A percentile compares a stretch with the other conserved stretches of the same genome.
Evolutionary conservation across 2,329 filamentous ascomycete genomes (phyloP).

Genomic region (Aspergillus intermedius): DNA sequence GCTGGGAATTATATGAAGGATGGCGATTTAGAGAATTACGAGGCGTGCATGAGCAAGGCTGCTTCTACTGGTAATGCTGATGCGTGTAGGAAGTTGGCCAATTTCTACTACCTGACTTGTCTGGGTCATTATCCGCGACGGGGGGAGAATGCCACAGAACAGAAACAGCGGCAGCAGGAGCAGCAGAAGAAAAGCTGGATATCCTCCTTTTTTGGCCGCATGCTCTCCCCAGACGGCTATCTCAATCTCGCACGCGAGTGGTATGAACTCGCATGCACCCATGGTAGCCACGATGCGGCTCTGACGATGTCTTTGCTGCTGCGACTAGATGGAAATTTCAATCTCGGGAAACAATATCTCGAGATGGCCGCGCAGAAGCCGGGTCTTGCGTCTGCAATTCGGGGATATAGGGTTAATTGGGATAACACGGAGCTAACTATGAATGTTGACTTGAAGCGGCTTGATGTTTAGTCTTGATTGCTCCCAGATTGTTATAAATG

Average conservation of each 20-base stretch:
- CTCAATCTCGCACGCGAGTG: slow-evolving; percentile 26
- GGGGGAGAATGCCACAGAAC: slow-evolving; percentile 9
- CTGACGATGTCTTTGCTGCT: slow-evolving; percentile 24
- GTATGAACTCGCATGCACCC: slow-evolving; percentile 24
- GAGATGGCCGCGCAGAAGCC: slow-evolving; percentile 8
- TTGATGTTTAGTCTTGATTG: slow-evolving; percentile 15
- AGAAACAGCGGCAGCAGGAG: neutral
- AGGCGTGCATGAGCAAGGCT: slow-evolving; percentile 29
- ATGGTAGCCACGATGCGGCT: slow-evolving; percentile 15
- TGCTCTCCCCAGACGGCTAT: slow-evolving; percentile 17
- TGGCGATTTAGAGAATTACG: slow-evolving; percentile 24
- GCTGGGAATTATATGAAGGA: slow-evolving; percentile 19
- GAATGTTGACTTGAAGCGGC: slow-evolving; percentile 11
- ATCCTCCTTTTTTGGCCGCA: slow-evolving; percentile 11
- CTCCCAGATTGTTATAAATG: neutral
- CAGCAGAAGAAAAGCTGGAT: neutral
- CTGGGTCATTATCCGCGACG: slow-evolving; percentile 18
- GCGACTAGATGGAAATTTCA: slow-evolving; percentile 18
- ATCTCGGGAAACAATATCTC: slow-evolving; percentile 12
- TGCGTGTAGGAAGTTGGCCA: slow-evolving; percentile 29
- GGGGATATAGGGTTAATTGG: slow-evolving; percentile 17
- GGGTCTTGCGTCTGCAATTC: slow-evolving; percentile 5
- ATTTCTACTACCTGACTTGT: slow-evolving; percentile 31
- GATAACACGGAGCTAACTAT: slow-evolving; percentile 11
- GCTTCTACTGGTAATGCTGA: slow-evolving; percentile 22